Conservation (phyloP, 225 moss, liverwort and hornwort species). For the Physcomitrellopsis africana region DNA sequence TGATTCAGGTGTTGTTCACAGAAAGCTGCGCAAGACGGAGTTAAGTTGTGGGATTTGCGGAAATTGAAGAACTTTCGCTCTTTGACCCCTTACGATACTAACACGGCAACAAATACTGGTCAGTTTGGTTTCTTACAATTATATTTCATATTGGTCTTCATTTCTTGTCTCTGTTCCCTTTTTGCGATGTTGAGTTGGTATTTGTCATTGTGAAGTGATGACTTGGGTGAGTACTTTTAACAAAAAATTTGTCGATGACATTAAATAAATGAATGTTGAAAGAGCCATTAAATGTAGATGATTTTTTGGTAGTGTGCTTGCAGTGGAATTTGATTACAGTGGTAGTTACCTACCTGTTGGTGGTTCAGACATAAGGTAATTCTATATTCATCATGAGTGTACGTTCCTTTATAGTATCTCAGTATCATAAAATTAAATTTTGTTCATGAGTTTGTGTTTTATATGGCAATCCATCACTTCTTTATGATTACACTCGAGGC, state of each 20-base stretch:
- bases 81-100: too few species aligned
- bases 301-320: constrained; percentile 25
- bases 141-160: not conserved
- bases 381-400: not conserved
- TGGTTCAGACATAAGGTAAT: constrained; percentile 82
- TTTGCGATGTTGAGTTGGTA: not conserved
- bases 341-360: constrained; percentile 83
- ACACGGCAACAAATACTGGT: too few species aligned
- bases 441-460: not conserved
- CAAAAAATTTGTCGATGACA: too few species aligned
- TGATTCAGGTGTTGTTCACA: too few species aligned
- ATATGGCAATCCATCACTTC: not conserved
- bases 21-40: too few species aligned
- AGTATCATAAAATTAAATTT: not conserved
- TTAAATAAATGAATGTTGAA: not conserved
- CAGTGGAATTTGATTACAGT: constrained; percentile 93
- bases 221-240: not conserved
- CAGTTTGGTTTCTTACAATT: not conserved
- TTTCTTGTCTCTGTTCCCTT: not conserved
- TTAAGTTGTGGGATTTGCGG: too few species aligned
- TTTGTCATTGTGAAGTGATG: constrained; percentile 3
- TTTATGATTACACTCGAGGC: too few species aligned
- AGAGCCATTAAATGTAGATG: not conserved
- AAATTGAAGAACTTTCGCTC: too few species aligned
- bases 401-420: not conserved